Base-by-base conservation (phyloP, 164 flowering plant species). In the Sedum album region DNA sequence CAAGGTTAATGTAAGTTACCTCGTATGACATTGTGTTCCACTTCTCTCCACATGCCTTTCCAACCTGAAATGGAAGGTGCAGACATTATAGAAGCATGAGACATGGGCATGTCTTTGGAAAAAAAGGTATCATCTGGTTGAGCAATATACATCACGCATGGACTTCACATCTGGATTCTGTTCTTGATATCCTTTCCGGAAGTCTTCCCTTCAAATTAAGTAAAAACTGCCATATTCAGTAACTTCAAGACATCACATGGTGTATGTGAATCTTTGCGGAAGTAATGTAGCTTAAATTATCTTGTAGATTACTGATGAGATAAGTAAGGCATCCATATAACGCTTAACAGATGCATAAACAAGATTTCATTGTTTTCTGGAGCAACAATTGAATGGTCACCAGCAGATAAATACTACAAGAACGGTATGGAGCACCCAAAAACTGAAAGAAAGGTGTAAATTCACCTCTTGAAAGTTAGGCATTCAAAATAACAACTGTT, bases 31-130 rank as follows among this genome's bases (percentile, higher is more conserved):
- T 93, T 23, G 82, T 83, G 60, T 86, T 89, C 98, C 98, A 93
- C 80, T 89, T 93, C 75, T 85, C 98, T 76, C 98, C 98, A 71
- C 97, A 85, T 44, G 96, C 97, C 79, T 90, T 91, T 60, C 98
- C 98, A 74, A 93, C 71, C 98, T 93, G 76, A 74, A 8, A 55
- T 55, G 31, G 18, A 74, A 68, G 31, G 68, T 36, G 35, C 44
- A 46, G 70, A 44, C 21, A 55, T 25, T 15, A 6, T 46, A 11
- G n/a, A 13, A 11, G 38, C 33, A 21, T 18, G 28, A 35, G 11
- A 20, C 44, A n/a, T 33, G 31, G 66, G 18, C 1, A 8, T 35
- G 13, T 9, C 26, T 30, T 26, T 17, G 28, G 31, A 30, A 66
- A 46, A n/a, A 41, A 25, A 35, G 35, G 20, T 57, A 61, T 7